phyloP scores from a whole-genome alignment of 345 rosid genomes.

The Jatropha curcas region DNA sequence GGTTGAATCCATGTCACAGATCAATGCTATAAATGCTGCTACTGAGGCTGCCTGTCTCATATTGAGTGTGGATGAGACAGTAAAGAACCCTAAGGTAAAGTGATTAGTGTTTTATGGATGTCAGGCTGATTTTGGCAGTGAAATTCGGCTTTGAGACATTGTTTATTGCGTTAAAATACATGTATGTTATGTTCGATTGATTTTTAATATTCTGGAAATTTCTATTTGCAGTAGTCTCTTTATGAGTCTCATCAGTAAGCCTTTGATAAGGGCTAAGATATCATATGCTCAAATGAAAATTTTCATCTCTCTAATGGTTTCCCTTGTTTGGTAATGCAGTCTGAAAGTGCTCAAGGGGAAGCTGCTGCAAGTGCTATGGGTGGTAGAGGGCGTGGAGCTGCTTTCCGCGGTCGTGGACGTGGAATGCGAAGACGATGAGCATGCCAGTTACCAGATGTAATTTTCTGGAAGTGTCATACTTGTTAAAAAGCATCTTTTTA shows the following conservation, averaged over 20 bases:
- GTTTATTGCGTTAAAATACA: not conserved
- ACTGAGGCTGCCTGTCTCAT: constrained; percentile 98
- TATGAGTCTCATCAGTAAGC: not conserved
- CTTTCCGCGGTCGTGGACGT: constrained; percentile 84
- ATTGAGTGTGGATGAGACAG: constrained; percentile 96
- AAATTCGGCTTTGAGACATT: not conserved
- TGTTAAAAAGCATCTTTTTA: not conserved
- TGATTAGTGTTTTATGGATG: not conserved
- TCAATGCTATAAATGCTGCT: constrained; percentile 98
- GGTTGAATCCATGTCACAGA: constrained; percentile 42
- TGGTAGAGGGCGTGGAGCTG: constrained; percentile 80
- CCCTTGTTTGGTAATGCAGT: constrained; percentile 44
- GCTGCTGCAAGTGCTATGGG: constrained; percentile 92
- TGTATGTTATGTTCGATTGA: too few species aligned
- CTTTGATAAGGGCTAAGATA: not conserved
- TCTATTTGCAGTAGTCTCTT: too few species aligned
- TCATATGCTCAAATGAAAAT: too few species aligned
- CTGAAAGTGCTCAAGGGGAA: constrained; percentile 98
- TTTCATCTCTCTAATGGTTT: not conserved
- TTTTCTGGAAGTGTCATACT: not conserved
- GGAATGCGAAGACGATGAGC: constrained; percentile 95
- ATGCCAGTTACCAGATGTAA: not conserved
- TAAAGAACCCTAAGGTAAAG: constrained; percentile 94
- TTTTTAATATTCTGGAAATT: too few species aligned
- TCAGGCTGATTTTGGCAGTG: not conserved